These are phyloP conservation scores for Pelargonium myrrhifolium DNA, from an alignment of 441 rosid genomes.

Conservation along the genomic window DNA sequence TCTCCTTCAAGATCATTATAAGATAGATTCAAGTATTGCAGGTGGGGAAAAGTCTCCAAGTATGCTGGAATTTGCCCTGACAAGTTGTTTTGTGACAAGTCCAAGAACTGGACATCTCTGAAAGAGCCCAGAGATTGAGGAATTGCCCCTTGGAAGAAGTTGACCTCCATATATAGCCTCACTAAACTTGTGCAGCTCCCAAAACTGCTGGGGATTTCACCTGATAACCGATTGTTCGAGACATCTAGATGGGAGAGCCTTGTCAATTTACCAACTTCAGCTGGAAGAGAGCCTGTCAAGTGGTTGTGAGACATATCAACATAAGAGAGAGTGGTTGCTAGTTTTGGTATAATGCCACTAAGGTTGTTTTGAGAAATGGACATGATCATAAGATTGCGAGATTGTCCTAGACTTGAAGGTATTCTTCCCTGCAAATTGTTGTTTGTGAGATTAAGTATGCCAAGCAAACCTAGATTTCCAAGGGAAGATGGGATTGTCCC, in stretches of 20 bases:
- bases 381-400: not conserved
- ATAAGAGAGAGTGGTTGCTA: not conserved
- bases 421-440: conserved; percentile 12
- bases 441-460: not conserved
- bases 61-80: conserved; percentile 20
- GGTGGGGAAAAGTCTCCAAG: not conserved
- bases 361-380: conserved; percentile 17
- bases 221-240: conserved; percentile 14
- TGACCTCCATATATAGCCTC: conserved; percentile 15
- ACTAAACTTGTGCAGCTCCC: conserved; percentile 17
- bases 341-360: conserved; percentile 14
- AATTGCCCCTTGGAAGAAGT: conserved; percentile 22
- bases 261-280: conserved; percentile 11
- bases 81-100: conserved; percentile 24
- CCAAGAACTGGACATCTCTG: conserved; percentile 16
- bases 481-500: not conserved
- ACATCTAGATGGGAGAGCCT: not conserved
- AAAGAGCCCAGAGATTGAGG: conserved; percentile 15
- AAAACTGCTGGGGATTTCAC: conserved; percentile 20
- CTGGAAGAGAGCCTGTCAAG: conserved; percentile 17
- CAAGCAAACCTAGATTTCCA: not conserved
- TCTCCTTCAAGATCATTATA: conserved; percentile 23
- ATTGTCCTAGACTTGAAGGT: conserved; percentile 17
- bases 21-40: conserved; percentile 17
- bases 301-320: conserved; percentile 8